A percentile compares a stretch with the other conserved stretches of the same genome.
Conservation (phyloP, 139 green algal genomes). For the Chlorella sp. region DNA sequence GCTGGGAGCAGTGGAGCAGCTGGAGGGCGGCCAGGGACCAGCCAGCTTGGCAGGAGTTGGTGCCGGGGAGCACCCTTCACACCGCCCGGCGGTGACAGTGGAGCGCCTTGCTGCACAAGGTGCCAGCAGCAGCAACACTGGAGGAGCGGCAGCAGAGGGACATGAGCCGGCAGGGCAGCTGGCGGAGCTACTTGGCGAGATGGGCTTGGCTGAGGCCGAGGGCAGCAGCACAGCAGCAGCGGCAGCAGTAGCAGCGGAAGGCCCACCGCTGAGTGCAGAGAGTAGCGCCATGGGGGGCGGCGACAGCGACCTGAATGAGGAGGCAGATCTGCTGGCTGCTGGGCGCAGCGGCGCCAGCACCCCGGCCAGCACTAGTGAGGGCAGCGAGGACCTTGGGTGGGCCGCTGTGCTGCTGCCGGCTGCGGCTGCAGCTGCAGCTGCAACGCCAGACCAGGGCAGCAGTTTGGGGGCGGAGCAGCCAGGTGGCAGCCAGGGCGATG, state of each 20-base stretch:
- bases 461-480: no score
- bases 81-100: neutral
- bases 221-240: no score
- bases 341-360: neutral
- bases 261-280: neutral
- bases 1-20: neutral
- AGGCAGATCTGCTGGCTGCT: neutral
- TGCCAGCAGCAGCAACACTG: neutral
- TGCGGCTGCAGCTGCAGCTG: neutral
- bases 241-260: no score
- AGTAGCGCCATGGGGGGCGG: neutral
- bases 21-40: neutral
- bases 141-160: neutral
- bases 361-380: neutral
- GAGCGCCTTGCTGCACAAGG: neutral
- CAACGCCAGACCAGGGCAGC: neutral
- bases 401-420: constrained; percentile 10
- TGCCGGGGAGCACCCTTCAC: neutral
- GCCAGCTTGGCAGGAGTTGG: no score
- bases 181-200: neutral
- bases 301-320: neutral
- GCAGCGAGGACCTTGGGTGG: constrained; percentile 14
- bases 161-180: neutral
- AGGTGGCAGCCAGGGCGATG: no score
- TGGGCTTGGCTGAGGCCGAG: neutral